Evolutionary conservation across 2,329 filamentous ascomycete species (phyloP).

Genomic region (Mycogone perniciosa): DNA sequence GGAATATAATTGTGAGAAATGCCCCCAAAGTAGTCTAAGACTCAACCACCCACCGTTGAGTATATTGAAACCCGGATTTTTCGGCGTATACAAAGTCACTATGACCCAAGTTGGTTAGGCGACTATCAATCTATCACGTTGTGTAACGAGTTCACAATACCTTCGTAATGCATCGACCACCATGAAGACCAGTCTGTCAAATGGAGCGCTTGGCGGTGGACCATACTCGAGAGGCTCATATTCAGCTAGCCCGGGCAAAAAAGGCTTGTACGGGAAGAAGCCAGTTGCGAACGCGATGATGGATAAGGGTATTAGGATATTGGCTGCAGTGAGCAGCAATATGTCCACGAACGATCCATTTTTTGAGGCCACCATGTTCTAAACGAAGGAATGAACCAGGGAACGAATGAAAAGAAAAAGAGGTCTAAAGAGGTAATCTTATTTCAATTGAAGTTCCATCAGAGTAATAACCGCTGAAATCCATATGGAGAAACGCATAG

Average conservation of each 20-base stretch:
- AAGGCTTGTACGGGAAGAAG: conserved; percentile 97
- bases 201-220: conserved; percentile 58
- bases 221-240: conserved; percentile 53
- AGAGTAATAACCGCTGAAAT: neutral
- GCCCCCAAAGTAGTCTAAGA: neutral
- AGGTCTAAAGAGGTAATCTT: neutral
- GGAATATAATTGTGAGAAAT: conserved; percentile 4
- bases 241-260: conserved; percentile 75
- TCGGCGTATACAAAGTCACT: conserved; percentile 91
- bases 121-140: neutral
- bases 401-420: neutral
- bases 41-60: conserved; percentile 64
- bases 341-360: conserved; percentile 24
- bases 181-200: conserved; percentile 93
- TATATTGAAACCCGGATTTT: conserved; percentile 76
- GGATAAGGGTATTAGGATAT: conserved; percentile 69
- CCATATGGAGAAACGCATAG: conserved; percentile 1
- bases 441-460: neutral
- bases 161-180: conserved; percentile 91
- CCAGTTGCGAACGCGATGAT: conserved; percentile 75
- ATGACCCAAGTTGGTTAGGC: conserved; percentile 16
- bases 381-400: neutral
- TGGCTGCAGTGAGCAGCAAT: conserved; percentile 57
- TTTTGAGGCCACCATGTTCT: conserved; percentile 20
- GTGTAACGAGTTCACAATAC: conserved; percentile 36